phyloP scores from a whole-genome alignment of 257 asterid genomes.

The Dorcoceras hygrometricum region DNA sequence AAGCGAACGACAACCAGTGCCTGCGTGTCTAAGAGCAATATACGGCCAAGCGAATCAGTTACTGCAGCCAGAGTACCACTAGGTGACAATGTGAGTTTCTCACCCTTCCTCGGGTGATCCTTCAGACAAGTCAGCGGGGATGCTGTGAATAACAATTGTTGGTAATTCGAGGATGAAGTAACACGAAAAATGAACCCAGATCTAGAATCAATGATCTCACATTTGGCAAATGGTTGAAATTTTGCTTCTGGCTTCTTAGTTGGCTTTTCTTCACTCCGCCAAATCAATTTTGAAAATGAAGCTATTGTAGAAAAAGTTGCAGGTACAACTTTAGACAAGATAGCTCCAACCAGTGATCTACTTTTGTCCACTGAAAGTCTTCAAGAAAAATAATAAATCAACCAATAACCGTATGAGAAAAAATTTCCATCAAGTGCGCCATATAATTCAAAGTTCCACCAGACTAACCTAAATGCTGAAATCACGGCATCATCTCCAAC shows the following conservation, averaged over 20 bases:
- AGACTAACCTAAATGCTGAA: slow-evolving; percentile 83
- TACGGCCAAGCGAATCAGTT: slow-evolving; percentile 97
- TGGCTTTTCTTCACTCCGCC: slow-evolving; percentile 66
- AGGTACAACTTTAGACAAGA: slow-evolving; percentile 94
- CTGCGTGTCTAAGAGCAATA: slow-evolving; percentile 89
- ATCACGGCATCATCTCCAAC: slow-evolving; percentile 89
- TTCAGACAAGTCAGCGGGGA: slow-evolving; percentile 84
- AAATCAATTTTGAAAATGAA: slow-evolving; percentile 75
- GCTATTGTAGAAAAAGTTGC: slow-evolving; percentile 88
- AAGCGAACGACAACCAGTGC: slow-evolving; percentile 91
- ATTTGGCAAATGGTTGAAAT: slow-evolving; percentile 81
- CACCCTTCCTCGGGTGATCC: slow-evolving; percentile 96
- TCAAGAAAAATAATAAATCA: slow-evolving; percentile 31
- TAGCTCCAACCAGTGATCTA: slow-evolving; percentile 93
- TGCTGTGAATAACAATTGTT: slow-evolving; percentile 45
- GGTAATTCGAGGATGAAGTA: slow-evolving; percentile 14
- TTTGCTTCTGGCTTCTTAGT: slow-evolving; percentile 63
- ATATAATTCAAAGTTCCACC: slow-evolving; percentile 22
- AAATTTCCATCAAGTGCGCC: neutral
- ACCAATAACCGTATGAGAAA: neutral
- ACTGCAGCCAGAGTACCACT: slow-evolving; percentile 95
- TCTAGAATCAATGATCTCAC: slow-evolving; percentile 40
- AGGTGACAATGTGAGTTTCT: slow-evolving; percentile 90
- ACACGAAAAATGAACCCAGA: slow-evolving; percentile 2
- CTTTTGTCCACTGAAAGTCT: slow-evolving; percentile 89